A percentile compares a stretch with the other conserved stretches of the same genome.
Evolutionary conservation across 208 protist species (phyloP).

Genomic region (Acanthamoeba rhysodes): DNA sequence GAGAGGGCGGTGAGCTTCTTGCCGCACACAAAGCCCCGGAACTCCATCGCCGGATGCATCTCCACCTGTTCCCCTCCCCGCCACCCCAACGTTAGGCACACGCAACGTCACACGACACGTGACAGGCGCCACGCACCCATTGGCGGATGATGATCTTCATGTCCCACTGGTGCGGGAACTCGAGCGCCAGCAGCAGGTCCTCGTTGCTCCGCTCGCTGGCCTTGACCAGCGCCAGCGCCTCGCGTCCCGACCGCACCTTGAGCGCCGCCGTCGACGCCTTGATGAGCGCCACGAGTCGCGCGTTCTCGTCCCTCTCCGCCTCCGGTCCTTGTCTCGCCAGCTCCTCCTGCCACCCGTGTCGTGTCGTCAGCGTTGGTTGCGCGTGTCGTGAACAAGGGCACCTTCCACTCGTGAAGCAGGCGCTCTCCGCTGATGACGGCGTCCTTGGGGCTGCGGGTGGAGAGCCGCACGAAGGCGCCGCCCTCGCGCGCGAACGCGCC

Average conservation of each 20-base stretch:
- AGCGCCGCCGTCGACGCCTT: background rate
- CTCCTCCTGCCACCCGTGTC: background rate
- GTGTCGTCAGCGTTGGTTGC: background rate
- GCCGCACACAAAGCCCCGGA: background rate
- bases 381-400: background rate
- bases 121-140: background rate
- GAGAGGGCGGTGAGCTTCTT: background rate
- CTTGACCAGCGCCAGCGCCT: background rate
- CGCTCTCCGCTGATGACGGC: background rate
- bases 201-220: conserved; percentile 3
- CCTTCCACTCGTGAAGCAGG: background rate
- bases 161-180: background rate
- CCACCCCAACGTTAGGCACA: background rate
- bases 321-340: background rate
- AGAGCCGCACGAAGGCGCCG: background rate
- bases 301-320: background rate
- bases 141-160: conserved; percentile 14
- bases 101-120: background rate
- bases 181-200: background rate
- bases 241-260: background rate
- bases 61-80: background rate
- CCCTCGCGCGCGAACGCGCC: background rate
- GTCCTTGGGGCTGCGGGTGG: background rate
- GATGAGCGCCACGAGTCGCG: background rate
- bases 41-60: conserved; percentile 5